Evolutionary conservation across 2,329 filamentous ascomycete species (phyloP).

Genomic region (Monosporascus ibericus): DNA sequence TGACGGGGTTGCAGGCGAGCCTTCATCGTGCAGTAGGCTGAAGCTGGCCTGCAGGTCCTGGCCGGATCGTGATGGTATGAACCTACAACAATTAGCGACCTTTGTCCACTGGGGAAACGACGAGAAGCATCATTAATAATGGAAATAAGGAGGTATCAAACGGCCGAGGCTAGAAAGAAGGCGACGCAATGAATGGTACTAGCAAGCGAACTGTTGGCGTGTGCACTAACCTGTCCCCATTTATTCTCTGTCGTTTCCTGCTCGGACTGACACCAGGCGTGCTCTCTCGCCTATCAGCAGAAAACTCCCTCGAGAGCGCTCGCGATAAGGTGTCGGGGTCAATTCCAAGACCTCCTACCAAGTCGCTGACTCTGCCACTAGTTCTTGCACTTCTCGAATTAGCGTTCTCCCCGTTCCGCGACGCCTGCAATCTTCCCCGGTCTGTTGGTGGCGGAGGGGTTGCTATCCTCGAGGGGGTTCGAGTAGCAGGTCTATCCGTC

Average conservation of each 20-base stretch:
- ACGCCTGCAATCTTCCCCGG: constrained; percentile 36
- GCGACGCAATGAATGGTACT: not conserved
- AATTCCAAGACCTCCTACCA: constrained; percentile 30
- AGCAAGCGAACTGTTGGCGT: not conserved
- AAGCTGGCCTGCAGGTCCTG: constrained; percentile 93
- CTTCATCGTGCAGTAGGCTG: constrained; percentile 85
- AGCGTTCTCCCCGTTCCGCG: constrained; percentile 31
- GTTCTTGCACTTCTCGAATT: constrained; percentile 28
- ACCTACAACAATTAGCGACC: constrained; percentile 46
- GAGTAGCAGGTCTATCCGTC: constrained; percentile 26
- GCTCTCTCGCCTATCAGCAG: constrained; percentile 44
- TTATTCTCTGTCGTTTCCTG: constrained; percentile 54
- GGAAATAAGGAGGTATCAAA: not conserved
- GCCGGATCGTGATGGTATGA: constrained; percentile 89
- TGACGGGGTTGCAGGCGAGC: constrained; percentile 85
- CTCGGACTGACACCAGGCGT: constrained; percentile 49
- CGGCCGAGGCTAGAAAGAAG: not conserved
- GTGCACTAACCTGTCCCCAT: constrained; percentile 51
- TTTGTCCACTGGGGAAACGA: not conserved
- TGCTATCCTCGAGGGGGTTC: constrained; percentile 31
- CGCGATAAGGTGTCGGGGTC: constrained; percentile 45
- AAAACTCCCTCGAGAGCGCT: constrained; percentile 46
- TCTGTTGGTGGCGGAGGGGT: constrained; percentile 41
- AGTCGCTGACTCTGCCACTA: constrained; percentile 29
- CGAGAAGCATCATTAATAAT: not conserved